These are phyloP conservation scores for Fusarium mangiferae DNA, from an alignment of 2,329 filamentous ascomycete genomes.

Conservation along the genomic window DNA sequence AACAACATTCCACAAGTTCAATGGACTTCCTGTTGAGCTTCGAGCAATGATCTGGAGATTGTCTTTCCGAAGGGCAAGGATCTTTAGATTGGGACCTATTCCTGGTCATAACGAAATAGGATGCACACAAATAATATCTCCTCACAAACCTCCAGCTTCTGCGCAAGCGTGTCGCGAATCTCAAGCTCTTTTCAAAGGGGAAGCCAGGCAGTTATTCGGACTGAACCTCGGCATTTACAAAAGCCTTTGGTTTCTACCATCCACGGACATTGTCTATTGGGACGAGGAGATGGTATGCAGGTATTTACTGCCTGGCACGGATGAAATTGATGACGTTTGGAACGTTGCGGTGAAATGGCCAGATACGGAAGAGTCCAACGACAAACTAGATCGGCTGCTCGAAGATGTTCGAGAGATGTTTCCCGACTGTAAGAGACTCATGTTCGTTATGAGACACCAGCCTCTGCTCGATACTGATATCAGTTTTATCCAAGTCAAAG, in stretches of 20 bases:
- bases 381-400: neutral
- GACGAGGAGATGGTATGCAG: neutral
- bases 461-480: neutral
- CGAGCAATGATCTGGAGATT: neutral
- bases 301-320: neutral
- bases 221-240: neutral
- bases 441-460: neutral
- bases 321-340: neutral
- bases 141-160: neutral
- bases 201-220: neutral
- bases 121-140: neutral
- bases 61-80: neutral
- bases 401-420: neutral
- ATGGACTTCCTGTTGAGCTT: neutral
- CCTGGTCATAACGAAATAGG: neutral
- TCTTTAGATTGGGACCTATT: neutral
- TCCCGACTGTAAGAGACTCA: neutral
- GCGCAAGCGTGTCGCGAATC: neutral
- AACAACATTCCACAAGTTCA: constrained; percentile 3
- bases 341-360: neutral
- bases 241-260: neutral
- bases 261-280: constrained; percentile 7
- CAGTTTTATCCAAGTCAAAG: neutral
- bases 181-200: neutral
- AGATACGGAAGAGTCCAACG: neutral